Evolutionary conservation across 345 rosid species (phyloP).

Genomic region (Clausena lansium): DNA sequence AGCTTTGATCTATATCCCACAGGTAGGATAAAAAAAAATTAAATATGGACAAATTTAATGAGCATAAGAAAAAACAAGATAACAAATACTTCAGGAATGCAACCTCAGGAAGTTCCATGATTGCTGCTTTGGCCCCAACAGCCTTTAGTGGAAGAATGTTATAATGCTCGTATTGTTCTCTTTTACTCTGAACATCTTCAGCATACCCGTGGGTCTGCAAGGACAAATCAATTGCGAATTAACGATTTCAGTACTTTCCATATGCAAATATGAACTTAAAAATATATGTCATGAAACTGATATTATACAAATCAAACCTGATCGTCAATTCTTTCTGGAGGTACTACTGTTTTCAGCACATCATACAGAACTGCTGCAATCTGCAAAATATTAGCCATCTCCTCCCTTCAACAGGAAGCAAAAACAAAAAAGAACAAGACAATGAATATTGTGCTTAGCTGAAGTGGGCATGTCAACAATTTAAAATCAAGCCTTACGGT

Average conservation of each 20-base stretch:
- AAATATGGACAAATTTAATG: conserved; percentile 11
- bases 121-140: conserved; percentile 58
- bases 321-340: conserved; percentile 39
- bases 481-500: conserved; percentile 57
- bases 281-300: background rate
- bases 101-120: conserved; percentile 95
- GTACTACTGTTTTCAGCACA: conserved; percentile 70
- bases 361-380: conserved; percentile 82
- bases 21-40: background rate
- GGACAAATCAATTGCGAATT: conserved; percentile 13
- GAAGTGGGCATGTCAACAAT: conserved; percentile 2
- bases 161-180: conserved; percentile 52
- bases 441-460: conserved; percentile 17
- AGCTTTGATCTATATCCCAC: conserved; percentile 60
- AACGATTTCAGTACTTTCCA: conserved; percentile 21
- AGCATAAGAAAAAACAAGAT: conserved; percentile 12
- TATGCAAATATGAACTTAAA: conserved; percentile 6
- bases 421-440: conserved; percentile 15
- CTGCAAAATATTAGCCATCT: conserved; percentile 83
- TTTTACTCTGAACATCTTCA: conserved; percentile 57
- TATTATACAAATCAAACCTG: conserved; percentile 44
- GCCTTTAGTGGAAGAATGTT: conserved; percentile 86
- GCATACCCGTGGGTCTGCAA: conserved; percentile 61
- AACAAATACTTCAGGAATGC: conserved; percentile 20
- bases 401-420: conserved; percentile 62